These are phyloP conservation scores for Crepidotus variabilis DNA, from an alignment of 768 basidiomycete species.

Conservation along the genomic window DNA sequence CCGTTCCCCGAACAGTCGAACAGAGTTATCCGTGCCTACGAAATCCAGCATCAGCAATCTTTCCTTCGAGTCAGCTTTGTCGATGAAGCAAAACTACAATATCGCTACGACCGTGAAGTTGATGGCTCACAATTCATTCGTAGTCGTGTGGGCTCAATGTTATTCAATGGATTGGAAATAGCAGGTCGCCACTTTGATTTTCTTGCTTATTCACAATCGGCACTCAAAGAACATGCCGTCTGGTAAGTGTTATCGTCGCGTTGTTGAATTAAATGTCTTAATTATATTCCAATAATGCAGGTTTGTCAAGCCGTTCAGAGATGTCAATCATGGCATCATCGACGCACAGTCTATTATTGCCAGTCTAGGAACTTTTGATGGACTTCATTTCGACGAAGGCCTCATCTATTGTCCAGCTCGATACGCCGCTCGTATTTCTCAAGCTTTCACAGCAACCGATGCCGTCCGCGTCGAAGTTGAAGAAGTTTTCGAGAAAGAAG, in stretches of 20 bases:
- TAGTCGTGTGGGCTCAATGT: constrained; percentile 39
- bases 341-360: constrained; percentile 49
- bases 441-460: constrained; percentile 75
- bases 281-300: constrained; percentile 22
- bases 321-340: constrained; percentile 22
- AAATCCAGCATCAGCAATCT: constrained; percentile 37
- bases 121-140: constrained; percentile 48
- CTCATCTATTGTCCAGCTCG: constrained; percentile 63
- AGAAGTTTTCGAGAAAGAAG: constrained; percentile 41
- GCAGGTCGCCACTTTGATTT: constrained; percentile 56
- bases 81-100: constrained; percentile 53
- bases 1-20: constrained; percentile 61
- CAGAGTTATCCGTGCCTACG: constrained; percentile 53
- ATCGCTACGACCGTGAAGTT: constrained; percentile 53
- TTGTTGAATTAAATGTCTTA: not conserved
- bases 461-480: constrained; percentile 40
- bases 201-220: constrained; percentile 72
- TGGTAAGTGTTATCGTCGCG: constrained; percentile 31
- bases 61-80: constrained; percentile 64
- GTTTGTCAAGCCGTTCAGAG: constrained; percentile 59
- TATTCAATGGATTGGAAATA: constrained; percentile 47
- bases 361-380: constrained; percentile 51
- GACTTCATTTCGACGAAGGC: constrained; percentile 37
- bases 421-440: constrained; percentile 69
- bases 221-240: constrained; percentile 63